phyloP scores from a whole-genome alignment of 441 rosid genomes.

The Adansonia rubrostipa region DNA sequence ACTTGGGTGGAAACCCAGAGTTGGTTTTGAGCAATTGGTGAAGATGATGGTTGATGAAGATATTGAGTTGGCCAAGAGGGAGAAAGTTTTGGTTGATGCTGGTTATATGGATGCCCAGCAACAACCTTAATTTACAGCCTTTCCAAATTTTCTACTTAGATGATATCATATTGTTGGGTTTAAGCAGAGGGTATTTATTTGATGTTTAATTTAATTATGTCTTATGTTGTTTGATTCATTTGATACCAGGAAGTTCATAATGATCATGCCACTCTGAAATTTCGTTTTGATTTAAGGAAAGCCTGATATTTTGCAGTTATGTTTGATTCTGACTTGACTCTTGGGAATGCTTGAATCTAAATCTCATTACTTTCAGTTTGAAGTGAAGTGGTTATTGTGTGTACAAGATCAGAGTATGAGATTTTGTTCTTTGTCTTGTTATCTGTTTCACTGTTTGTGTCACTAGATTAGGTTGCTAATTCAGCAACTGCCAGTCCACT shows the following conservation, averaged over 20 bases:
- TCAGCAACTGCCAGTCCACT: not conserved
- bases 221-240: constrained; percentile 19
- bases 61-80: constrained; percentile 74
- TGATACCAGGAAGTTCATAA: constrained; percentile 5
- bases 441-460: not conserved
- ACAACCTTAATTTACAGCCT: constrained; percentile 52
- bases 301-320: not conserved
- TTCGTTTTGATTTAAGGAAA: no score
- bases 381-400: not conserved
- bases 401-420: not conserved
- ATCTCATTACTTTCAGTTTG: not conserved
- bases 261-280: not conserved
- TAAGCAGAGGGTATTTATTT: constrained; percentile 12
- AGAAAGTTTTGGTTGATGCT: constrained; percentile 90
- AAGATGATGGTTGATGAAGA: constrained; percentile 94
- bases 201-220: constrained; percentile 17
- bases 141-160: not conserved
- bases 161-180: not conserved
- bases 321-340: not conserved
- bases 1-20: constrained; percentile 79
- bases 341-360: not conserved
- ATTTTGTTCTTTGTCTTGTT: not conserved
- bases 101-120: constrained; percentile 87
- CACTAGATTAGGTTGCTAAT: not conserved
- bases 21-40: constrained; percentile 82